Percentiles rank a stretch among this genome's conserved stretches.
phyloP scores from a whole-genome alignment of 2,329 filamentous ascomycete species.

The Epichloe hybrida region DNA sequence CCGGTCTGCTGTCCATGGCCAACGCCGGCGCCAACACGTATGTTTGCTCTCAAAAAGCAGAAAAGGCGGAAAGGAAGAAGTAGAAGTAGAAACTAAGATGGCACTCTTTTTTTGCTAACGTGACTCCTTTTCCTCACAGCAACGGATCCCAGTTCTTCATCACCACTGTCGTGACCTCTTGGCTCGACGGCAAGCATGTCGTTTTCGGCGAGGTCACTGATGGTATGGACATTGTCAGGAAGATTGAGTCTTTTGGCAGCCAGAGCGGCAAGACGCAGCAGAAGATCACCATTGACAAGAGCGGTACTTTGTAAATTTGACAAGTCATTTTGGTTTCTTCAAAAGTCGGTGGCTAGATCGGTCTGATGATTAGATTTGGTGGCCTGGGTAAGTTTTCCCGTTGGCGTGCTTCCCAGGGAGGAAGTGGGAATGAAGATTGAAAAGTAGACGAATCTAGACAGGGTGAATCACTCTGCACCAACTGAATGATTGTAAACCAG shows the following conservation, averaged over 20 bases:
- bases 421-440: background rate
- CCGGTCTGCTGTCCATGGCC: constrained; percentile 11
- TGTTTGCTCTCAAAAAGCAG: background rate
- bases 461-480: background rate
- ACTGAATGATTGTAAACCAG: too few relatives aligned
- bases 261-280: constrained; percentile 38
- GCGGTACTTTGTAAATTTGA: constrained; percentile 31
- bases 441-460: background rate
- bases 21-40: constrained; percentile 12
- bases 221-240: constrained; percentile 41
- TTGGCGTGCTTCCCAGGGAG: too few relatives aligned
- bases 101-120: too few relatives aligned
- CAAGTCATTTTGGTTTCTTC: background rate
- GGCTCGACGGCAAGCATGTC: constrained; percentile 74
- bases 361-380: background rate
- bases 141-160: constrained; percentile 99
- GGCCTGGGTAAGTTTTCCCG: background rate
- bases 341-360: constrained; percentile 1
- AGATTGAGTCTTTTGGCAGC: constrained; percentile 44
- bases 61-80: background rate
- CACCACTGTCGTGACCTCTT: constrained; percentile 81
- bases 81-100: too few relatives aligned
- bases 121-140: constrained; percentile 29
- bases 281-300: constrained; percentile 43
- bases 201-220: constrained; percentile 62